These are phyloP conservation scores for Apiotrichum siamense DNA, from an alignment of 1,284 basidiomycete genomes.

Conservation along the genomic window DNA sequence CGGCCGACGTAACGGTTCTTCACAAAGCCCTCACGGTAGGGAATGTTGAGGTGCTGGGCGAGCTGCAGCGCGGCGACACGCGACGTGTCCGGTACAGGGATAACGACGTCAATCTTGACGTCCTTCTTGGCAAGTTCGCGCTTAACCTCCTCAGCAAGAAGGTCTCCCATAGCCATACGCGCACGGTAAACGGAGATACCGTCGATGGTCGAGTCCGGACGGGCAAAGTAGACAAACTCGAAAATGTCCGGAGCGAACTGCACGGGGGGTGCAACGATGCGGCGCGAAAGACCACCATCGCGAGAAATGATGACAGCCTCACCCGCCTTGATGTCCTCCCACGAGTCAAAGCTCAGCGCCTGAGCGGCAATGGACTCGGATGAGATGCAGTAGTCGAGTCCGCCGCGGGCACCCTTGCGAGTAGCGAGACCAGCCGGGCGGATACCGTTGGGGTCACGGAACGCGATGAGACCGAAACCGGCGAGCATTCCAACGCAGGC, in stretches of 20 bases:
- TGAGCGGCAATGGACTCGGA: constrained; percentile 96
- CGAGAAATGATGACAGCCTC: constrained; percentile 93
- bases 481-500: constrained; percentile 98
- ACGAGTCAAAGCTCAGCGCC: constrained; percentile 81
- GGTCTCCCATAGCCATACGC: constrained; percentile 99
- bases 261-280: constrained; percentile 63
- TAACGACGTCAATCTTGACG: constrained; percentile 84
- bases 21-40: constrained; percentile 97
- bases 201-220: constrained; percentile 95
- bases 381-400: constrained; percentile 82
- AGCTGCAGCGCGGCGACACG: constrained; percentile 92
- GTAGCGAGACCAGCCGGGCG: constrained; percentile 80
- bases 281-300: constrained; percentile 58
- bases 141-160: constrained; percentile 80
- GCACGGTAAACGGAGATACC: constrained; percentile 95
- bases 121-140: constrained; percentile 64
- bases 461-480: constrained; percentile 96
- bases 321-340: constrained; percentile 92
- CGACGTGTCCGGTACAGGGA: constrained; percentile 96
- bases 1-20: constrained; percentile 98
- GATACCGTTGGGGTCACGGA: constrained; percentile 98
- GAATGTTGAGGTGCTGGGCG: constrained; percentile 81
- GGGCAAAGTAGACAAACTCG: constrained; percentile 97
- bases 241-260: constrained; percentile 97
- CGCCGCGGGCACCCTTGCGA: constrained; percentile 51